Evolutionary conservation across 1,284 basidiomycete genomes (phyloP).

Genomic region (Heterobasidion occidentale): DNA sequence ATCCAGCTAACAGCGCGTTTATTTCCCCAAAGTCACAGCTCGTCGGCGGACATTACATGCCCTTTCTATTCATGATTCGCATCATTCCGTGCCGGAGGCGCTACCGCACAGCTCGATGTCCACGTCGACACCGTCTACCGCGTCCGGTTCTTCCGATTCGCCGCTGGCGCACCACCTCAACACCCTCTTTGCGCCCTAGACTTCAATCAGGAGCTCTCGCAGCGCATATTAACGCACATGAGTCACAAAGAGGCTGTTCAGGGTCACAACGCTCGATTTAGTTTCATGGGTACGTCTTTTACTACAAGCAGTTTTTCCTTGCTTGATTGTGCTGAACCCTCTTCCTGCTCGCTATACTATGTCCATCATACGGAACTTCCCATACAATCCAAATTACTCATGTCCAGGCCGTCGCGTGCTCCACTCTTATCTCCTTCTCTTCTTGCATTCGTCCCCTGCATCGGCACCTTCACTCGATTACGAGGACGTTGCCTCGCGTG

Average conservation of each 20-base stretch:
- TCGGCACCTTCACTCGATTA: slow-evolving; percentile 37
- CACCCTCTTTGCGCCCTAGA: slow-evolving; percentile 54
- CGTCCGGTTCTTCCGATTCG: slow-evolving; percentile 1
- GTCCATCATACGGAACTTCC: background rate
- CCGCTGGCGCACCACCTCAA: slow-evolving; percentile 48
- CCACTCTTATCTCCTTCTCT: slow-evolving; percentile 62
- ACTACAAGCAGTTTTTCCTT: background rate
- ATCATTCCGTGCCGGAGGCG: background rate
- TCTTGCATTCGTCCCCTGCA: slow-evolving; percentile 51
- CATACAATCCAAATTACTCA: background rate
- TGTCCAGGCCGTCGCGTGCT: slow-evolving; percentile 62
- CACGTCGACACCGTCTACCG: background rate
- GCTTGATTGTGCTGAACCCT: background rate
- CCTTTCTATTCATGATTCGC: background rate
- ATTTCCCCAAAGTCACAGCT: background rate
- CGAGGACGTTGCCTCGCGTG: slow-evolving; percentile 42
- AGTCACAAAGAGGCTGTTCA: slow-evolving; percentile 57
- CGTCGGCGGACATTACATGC: background rate
- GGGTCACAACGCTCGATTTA: slow-evolving; percentile 63
- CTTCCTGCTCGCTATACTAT: background rate
- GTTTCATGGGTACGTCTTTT: slow-evolving; percentile 54
- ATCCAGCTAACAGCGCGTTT: background rate
- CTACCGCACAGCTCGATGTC: background rate
- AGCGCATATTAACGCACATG: slow-evolving; percentile 65
- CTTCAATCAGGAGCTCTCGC: slow-evolving; percentile 62